These are phyloP conservation scores for Solidago caesia DNA, from an alignment of 129 eudicot species.

Conservation along the genomic window DNA sequence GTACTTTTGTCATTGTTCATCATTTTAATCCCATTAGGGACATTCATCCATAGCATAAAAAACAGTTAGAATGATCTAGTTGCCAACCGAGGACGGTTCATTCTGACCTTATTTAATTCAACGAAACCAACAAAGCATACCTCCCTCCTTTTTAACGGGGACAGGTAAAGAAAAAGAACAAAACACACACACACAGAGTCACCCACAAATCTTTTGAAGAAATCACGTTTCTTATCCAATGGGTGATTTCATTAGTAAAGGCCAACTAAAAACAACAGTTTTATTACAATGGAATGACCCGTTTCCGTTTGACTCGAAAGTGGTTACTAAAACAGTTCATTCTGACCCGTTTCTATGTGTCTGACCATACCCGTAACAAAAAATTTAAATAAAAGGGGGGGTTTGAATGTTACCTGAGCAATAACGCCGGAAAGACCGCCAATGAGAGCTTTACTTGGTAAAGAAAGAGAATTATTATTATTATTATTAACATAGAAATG, in stretches of 20 bases:
- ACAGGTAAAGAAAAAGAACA: neutral
- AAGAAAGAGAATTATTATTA: slow-evolving; percentile 36
- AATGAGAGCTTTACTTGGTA: slow-evolving; percentile 48
- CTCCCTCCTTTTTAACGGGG: neutral
- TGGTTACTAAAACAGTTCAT: neutral
- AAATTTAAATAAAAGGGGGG: neutral
- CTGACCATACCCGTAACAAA: too few species aligned
- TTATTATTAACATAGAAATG: slow-evolving; percentile 27
- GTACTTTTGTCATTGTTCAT: neutral
- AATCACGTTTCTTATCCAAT: neutral
- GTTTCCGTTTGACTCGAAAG: neutral
- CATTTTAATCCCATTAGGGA: neutral
- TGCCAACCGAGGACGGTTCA: neutral
- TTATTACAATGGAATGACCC: neutral
- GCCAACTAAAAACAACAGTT: neutral
- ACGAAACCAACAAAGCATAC: neutral
- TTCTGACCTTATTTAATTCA: neutral
- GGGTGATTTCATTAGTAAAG: neutral
- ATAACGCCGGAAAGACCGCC: slow-evolving; percentile 88
- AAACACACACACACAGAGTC: neutral
- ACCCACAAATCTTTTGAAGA: neutral
- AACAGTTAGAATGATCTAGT: neutral
- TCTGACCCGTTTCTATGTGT: too few species aligned
- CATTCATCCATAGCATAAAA: neutral
- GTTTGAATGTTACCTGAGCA: slow-evolving; percentile 70